phyloP scores from a whole-genome alignment of 192 early-diverging fungal genomes.

The Pilobolus umbonatus region DNA sequence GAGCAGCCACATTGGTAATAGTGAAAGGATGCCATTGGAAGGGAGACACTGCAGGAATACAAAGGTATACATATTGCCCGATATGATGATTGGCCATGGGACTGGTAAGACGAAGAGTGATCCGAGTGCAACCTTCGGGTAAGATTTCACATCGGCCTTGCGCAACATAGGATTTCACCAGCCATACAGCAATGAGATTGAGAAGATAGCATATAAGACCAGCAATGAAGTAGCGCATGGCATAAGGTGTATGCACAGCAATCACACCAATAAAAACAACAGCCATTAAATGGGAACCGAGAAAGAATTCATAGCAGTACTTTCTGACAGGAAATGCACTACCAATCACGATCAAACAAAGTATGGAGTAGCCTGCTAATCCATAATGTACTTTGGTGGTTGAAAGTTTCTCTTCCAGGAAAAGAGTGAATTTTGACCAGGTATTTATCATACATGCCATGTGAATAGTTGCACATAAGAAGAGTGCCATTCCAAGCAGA shows the following conservation, averaged over 20 bases:
- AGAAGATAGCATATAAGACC: conserved; percentile 42
- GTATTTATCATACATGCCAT: conserved; percentile 40
- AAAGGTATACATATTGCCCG: conserved; percentile 44
- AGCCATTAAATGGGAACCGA: conserved; percentile 38
- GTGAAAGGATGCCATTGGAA: conserved; percentile 56
- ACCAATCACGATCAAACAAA: conserved; percentile 46
- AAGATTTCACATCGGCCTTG: conserved; percentile 33
- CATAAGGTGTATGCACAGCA: conserved; percentile 52
- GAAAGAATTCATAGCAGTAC: conserved; percentile 42
- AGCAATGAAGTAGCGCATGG: conserved; percentile 42
- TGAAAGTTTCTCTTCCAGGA: conserved; percentile 14
- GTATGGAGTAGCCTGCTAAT: conserved; percentile 35
- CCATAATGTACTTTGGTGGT: conserved; percentile 44
- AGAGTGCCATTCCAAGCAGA: conserved; percentile 33
- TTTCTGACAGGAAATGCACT: conserved; percentile 44
- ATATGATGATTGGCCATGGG: conserved; percentile 23
- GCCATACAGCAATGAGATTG: conserved; percentile 41
- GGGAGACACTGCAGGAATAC: conserved; percentile 42
- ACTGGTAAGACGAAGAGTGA: conserved; percentile 30
- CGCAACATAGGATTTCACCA: conserved; percentile 36
- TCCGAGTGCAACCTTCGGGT: conserved; percentile 29
- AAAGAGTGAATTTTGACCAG: conserved; percentile 32
- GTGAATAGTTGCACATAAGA: conserved; percentile 40
- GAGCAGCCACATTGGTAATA: conserved; percentile 31
- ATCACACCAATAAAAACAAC: conserved; percentile 43